Conservation (phyloP, 371 early-diverging fungal species). For the Mucor mucedo region DNA sequence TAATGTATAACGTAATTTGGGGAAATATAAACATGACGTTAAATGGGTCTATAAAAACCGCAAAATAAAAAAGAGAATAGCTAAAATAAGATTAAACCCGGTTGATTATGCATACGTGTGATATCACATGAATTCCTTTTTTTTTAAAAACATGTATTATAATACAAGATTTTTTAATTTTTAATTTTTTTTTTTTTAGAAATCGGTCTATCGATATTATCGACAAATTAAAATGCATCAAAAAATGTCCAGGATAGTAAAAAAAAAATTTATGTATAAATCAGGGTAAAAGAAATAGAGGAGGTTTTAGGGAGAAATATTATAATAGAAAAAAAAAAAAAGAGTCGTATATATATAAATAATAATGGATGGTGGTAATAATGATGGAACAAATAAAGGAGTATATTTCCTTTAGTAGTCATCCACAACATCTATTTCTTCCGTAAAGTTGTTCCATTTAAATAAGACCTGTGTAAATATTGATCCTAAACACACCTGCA, state of each 20-base stretch:
- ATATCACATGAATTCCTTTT: conserved; percentile 2
- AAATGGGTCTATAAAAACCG: too few relatives aligned
- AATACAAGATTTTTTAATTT: too few relatives aligned
- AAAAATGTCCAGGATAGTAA: conserved; percentile 4
- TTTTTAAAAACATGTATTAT: neutral
- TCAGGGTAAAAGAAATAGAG: neutral
- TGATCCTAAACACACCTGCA: conserved; percentile 33
- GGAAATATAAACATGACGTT: too few relatives aligned
- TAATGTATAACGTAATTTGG: neutral
- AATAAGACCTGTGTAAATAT: conserved; percentile 11
- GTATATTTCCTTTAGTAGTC: neutral
- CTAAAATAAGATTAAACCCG: too few relatives aligned
- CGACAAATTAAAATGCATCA: conserved; percentile 1
- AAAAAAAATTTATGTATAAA: neutral
- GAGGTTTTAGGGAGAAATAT: neutral
- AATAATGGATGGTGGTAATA: neutral
- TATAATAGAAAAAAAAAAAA: conserved; percentile 1
- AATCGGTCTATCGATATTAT: neutral
- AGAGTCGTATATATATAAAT: neutral
- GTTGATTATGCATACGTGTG: neutral
- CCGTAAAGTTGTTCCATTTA: neutral
- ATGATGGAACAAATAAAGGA: neutral
- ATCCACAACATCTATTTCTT: neutral
- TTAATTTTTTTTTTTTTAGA: too few relatives aligned
- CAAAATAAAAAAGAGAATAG: too few relatives aligned